Evolutionary conservation across 345 rosid genomes (phyloP).

Genomic region (Eutrema japonicum): DNA sequence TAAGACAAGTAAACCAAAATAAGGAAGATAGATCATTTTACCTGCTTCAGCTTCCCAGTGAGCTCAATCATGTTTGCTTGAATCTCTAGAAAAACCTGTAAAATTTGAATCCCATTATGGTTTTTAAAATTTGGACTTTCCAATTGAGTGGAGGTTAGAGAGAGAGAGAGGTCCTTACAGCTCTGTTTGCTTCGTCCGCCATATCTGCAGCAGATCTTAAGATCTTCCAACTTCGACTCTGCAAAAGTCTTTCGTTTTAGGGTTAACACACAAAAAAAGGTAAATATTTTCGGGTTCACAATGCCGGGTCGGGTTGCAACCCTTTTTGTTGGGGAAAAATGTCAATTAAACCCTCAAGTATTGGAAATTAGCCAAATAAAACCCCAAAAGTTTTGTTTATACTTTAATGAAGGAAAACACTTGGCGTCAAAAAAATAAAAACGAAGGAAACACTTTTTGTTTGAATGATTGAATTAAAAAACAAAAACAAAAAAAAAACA

Average conservation of each 20-base stretch:
- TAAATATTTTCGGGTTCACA: background rate
- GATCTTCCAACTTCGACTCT: constrained; percentile 17
- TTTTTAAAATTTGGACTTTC: background rate
- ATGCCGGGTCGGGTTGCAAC: background rate
- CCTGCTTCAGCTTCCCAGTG: constrained; percentile 59
- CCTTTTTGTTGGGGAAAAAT: background rate
- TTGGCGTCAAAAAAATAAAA: no score
- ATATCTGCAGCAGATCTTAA: constrained; percentile 37
- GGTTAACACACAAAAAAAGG: constrained; percentile 14
- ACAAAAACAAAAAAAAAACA: no score
- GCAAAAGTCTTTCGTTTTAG: constrained; percentile 23
- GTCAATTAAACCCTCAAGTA: background rate
- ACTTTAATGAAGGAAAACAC: no score
- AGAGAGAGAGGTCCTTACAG: constrained; percentile 17
- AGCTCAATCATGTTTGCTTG: constrained; percentile 64
- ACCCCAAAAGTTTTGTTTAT: background rate
- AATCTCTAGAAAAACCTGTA: constrained; percentile 60
- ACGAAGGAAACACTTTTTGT: no score
- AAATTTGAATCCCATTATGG: background rate
- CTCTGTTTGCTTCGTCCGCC: constrained; percentile 48
- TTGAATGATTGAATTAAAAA: no score
- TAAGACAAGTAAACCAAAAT: background rate
- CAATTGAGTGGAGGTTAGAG: background rate
- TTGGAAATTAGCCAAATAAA: background rate
- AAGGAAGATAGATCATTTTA: background rate